Percentiles rank a stretch among this genome's conserved stretches.
These are phyloP conservation scores for Santalum album DNA, from an alignment of 164 flowering plant genomes.

Conservation along the genomic window DNA sequence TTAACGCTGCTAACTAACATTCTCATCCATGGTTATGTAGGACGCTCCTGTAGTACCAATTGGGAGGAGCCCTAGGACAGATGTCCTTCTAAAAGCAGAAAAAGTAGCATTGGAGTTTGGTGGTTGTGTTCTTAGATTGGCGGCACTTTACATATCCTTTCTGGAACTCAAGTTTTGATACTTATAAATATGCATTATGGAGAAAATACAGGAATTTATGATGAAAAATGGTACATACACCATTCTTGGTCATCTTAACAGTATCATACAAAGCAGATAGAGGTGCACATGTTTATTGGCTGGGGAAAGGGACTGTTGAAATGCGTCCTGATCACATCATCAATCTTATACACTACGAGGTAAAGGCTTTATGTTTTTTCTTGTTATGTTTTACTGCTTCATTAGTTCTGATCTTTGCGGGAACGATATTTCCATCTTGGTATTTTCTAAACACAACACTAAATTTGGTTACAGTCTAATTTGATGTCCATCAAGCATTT, in stretches of 20 bases:
- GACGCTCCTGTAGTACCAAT: conserved; percentile 72
- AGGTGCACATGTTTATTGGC: conserved; percentile 84
- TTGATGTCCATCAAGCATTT: too few species aligned
- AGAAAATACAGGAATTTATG: not conserved
- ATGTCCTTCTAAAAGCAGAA: conserved; percentile 80
- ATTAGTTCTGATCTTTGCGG: not conserved
- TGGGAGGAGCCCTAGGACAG: conserved; percentile 88
- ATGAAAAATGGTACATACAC: not conserved
- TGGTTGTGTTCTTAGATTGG: conserved; percentile 84
- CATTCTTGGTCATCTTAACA: conserved; percentile 27
- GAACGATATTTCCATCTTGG: too few species aligned
- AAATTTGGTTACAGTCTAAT: not conserved
- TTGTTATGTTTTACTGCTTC: not conserved
- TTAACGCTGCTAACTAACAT: too few species aligned
- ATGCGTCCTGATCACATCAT: conserved; percentile 80
- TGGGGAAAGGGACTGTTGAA: conserved; percentile 71
- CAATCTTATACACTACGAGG: conserved; percentile 97
- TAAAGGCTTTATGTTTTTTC: conserved; percentile 10
- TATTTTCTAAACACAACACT: too few species aligned
- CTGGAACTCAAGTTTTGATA: not conserved
- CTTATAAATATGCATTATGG: not conserved
- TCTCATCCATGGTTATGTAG: conserved; percentile 31
- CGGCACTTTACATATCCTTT: conserved; percentile 97
- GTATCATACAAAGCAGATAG: conserved; percentile 53
- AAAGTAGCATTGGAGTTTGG: conserved; percentile 63